Evolutionary conservation across 495 filamentous ascomycete species (phyloP), one percentile per base, ranked within the genome.

Genomic region (Penicillium waksmanii): DNA sequence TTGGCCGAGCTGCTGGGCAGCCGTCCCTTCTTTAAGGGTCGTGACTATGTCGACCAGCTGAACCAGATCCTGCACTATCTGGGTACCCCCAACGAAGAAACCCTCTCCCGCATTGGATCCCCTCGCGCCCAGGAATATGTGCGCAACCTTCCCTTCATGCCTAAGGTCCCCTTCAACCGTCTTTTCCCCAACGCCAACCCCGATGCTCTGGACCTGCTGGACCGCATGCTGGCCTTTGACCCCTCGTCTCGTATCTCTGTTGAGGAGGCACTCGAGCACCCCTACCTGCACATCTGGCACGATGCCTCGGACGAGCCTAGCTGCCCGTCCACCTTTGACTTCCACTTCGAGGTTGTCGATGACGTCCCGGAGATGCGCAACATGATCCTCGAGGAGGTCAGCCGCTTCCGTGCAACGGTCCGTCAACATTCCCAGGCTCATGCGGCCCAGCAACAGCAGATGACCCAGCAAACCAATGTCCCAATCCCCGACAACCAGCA

Each of bases 51-150:
- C 67, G 95, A 98, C 76, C 95, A 98, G 77, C 87, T 98, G 65
- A 98, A 98, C 82, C 96, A 98, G 76, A 98, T 98, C 70, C 84
- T 98, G 48, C 94, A 98, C 80, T 97, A 96, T 76, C 87, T 98
- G 35, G 95, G 95, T 48, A 98, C 95, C 0, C 95, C 95, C 10
- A 95, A 92, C 68, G 95, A 98, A 72, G 91, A 96, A 69, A 98
- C 95, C 0, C 84, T 98, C 23, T 89, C 85, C 31, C 92, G 95
- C 53, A 98, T 98, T 66, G 96, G 95, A 33, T 97, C 93, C 2
- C 93, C 95, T 3, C 87, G 96, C 58, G 95, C 95, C 8, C 95
- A 98, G 73, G 95, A 98, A 70, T 98, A 98, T 74, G 95, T 98
- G 55, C 92, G 95, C 73, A 98, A 98, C 80, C 82, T 98, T 47